A percentile compares a stretch with the other conserved stretches of the same genome.
Conservation (phyloP, 805 yeast species). For the Nakazawaea pomicola region DNA sequence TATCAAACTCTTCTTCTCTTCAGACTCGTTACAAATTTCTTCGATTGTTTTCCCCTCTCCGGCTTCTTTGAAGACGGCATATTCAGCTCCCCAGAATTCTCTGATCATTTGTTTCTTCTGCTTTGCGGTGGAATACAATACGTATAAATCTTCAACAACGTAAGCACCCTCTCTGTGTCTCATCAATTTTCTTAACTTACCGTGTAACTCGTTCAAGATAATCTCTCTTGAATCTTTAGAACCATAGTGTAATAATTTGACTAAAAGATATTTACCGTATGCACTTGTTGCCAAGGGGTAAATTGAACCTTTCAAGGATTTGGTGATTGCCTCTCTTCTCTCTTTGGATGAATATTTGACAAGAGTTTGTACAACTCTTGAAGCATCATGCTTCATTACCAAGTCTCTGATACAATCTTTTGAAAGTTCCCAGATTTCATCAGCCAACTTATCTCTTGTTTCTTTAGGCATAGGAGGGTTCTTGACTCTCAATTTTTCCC, state of each 20-base stretch:
- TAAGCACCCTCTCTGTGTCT: constrained; percentile 98
- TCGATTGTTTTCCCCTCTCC: constrained; percentile 58
- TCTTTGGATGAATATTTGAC: constrained; percentile 80
- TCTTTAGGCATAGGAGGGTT: constrained; percentile 75
- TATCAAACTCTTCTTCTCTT: constrained; percentile 75
- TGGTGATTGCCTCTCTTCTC: constrained; percentile 66
- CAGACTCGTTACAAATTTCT: constrained; percentile 60
- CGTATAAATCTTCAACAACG: constrained; percentile 89
- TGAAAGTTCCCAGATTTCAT: constrained; percentile 81
- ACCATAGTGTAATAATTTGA: constrained; percentile 90
- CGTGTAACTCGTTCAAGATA: constrained; percentile 82
- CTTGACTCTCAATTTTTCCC: constrained; percentile 90
- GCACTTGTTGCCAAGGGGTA: constrained; percentile 85
- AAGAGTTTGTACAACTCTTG: constrained; percentile 91
- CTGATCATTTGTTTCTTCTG: constrained; percentile 89
- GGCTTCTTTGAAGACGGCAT: constrained; percentile 80
- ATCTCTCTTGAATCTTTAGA: constrained; percentile 71
- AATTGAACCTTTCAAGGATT: constrained; percentile 66
- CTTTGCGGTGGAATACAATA: constrained; percentile 75
- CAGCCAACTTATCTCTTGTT: constrained; percentile 69
- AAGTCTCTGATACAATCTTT: constrained; percentile 75
- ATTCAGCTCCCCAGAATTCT: constrained; percentile 96
- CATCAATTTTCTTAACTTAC: constrained; percentile 86
- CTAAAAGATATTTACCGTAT: constrained; percentile 87
- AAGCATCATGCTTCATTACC: constrained; percentile 93